These are phyloP conservation scores for Ploettnerulaceae sp. DNA, from an alignment of 2,329 filamentous ascomycete genomes.

Conservation along the genomic window DNA sequence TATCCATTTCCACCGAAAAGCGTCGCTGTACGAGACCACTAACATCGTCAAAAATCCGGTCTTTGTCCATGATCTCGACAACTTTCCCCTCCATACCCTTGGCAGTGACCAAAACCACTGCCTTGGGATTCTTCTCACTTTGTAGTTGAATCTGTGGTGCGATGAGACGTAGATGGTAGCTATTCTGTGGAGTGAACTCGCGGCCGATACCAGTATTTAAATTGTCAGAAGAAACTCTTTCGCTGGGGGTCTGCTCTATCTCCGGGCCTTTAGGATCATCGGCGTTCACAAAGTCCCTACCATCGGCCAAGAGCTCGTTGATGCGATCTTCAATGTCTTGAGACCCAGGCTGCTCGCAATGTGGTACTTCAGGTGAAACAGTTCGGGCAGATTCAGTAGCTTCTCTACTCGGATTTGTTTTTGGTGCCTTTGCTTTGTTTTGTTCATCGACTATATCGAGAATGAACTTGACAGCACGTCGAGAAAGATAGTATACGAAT, in stretches of 20 bases:
- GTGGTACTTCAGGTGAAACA: constrained; percentile 15
- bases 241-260: constrained; percentile 28
- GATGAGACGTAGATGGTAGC: constrained; percentile 90
- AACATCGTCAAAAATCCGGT: constrained; percentile 84
- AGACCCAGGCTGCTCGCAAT: constrained; percentile 38
- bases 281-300: constrained; percentile 73
- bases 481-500: constrained; percentile 96
- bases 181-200: constrained; percentile 87
- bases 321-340: constrained; percentile 77
- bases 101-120: constrained; percentile 92
- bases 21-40: constrained; percentile 92
- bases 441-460: constrained; percentile 96
- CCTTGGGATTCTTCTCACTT: constrained; percentile 95
- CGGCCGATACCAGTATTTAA: constrained; percentile 72
- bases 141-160: constrained; percentile 97
- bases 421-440: constrained; percentile 48
- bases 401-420: constrained; percentile 32
- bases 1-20: constrained; percentile 94
- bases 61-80: constrained; percentile 96
- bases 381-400: constrained; percentile 27
- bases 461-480: constrained; percentile 95
- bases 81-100: constrained; percentile 99
- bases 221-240: constrained; percentile 49
- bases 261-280: constrained; percentile 42
- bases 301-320: constrained; percentile 77